Conservation (phyloP, 441 rosid genomes). For the Brassica balearica region DNA sequence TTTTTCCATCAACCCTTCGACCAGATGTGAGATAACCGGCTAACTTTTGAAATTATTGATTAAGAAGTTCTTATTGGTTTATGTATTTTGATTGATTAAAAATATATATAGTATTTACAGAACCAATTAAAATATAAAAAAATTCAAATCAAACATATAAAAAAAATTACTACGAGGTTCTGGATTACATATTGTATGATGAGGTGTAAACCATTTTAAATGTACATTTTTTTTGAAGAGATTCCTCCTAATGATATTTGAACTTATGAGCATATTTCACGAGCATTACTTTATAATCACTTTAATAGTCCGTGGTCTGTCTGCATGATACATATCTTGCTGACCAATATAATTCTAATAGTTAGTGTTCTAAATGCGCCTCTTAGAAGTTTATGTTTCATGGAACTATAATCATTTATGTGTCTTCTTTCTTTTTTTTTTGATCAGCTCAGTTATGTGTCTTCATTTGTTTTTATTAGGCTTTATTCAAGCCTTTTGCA, state of each 20-base stretch:
- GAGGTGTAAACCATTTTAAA: not conserved
- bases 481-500: not conserved
- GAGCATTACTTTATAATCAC: not conserved
- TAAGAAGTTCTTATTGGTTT: too few relatives aligned
- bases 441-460: not conserved
- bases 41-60: too few relatives aligned
- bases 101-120: too few relatives aligned
- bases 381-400: not conserved
- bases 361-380: not conserved
- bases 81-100: too few relatives aligned
- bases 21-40: not conserved
- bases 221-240: not conserved
- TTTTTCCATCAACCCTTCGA: not conserved
- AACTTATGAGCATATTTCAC: not conserved
- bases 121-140: too few relatives aligned
- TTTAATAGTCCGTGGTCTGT: not conserved
- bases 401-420: not conserved
- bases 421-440: too few relatives aligned
- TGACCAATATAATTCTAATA: too few relatives aligned
- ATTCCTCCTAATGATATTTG: not conserved
- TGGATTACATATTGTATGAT: not conserved
- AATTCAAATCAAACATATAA: too few relatives aligned
- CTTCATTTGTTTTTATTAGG: not conserved
- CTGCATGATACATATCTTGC: not conserved
- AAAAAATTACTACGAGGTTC: too few relatives aligned